Base-by-base conservation (phyloP, 306 rosid genomes). In the Prunus mongolica region DNA sequence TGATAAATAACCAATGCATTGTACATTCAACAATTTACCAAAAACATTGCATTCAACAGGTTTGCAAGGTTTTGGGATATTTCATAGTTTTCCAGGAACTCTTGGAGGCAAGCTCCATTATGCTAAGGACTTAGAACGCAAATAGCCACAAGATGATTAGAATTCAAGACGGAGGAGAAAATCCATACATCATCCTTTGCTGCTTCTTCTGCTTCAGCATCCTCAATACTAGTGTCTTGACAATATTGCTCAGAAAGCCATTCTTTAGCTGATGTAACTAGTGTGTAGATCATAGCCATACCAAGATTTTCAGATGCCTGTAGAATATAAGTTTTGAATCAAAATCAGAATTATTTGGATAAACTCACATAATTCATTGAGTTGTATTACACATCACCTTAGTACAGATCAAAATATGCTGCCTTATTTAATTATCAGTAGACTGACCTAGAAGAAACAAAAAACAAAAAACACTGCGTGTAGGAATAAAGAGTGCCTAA, bases 231-330 rank as follows among this genome's bases (percentile, higher is more conserved):
- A 30, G 68, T n/a, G 41, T 92, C 98, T 87, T 87, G 82, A 81
- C 84, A 52, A 84, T 83, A 96, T 71, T 61, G 88, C 57, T 96
- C 98, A 73, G 88, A 77, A 77, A 96, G 88, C 99, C 98, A 92
- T 85, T 96, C 98, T 88, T 92, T 91, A 67, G 93, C 93, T 82
- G 99, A 91, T 84, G 92, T 75, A 77, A 96, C 90, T 46, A 96
- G 89, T 7, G 99, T 96, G 84, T 96, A 96, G n/a, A 96, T 83
- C 99, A 96, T 96, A 71, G 99, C 97, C 99, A 96, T 96, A 65
- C 98, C 99, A 81, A 96, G 99, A 86, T 91, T 92, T 88, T 96
- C 99, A 79, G 97, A 88, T 66, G 98, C 99, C 99, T 96, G 87
- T 49, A 67, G 67, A 86, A 68, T 64, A 12, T 60, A 46, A 3